phyloP scores from a whole-genome alignment of 2,329 filamentous ascomycete species.

The Colletotrichum shisoi region DNA sequence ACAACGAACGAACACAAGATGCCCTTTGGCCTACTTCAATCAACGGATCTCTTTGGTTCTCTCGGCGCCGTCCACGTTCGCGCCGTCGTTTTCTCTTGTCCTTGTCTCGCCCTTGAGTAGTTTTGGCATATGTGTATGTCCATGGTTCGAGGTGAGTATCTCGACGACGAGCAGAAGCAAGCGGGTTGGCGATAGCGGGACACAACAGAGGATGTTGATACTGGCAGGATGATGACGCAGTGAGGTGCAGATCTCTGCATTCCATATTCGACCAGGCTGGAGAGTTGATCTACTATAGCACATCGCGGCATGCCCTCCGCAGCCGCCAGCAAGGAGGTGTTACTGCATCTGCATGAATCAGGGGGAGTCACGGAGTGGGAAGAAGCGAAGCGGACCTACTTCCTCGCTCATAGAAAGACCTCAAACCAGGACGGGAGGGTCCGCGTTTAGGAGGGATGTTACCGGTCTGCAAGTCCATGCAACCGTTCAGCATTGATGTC shows the following conservation, averaged over 20 bases:
- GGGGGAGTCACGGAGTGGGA: neutral
- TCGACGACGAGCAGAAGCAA: neutral
- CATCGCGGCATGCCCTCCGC: neutral
- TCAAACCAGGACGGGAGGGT: neutral
- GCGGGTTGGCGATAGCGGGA: no score
- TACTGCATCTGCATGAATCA: neutral
- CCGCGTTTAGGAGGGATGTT: neutral
- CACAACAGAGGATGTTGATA: no score
- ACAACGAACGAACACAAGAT: neutral
- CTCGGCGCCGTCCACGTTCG: neutral
- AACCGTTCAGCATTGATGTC: neutral
- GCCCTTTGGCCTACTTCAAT: neutral
- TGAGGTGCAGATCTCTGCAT: no score
- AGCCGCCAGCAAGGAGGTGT: neutral
- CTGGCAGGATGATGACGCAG: no score
- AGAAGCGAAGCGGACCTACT: neutral
- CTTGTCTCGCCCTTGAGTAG: neutral
- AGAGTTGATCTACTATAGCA: no score
- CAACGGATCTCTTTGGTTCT: neutral
- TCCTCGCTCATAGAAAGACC: neutral
- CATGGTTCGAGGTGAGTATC: neutral
- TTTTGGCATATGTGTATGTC: no score
- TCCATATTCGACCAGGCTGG: neutral
- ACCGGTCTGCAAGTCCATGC: neutral
- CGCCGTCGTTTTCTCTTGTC: neutral